phyloP scores from a whole-genome alignment of 2,329 filamentous ascomycete species.

The Alternaria triticina region DNA sequence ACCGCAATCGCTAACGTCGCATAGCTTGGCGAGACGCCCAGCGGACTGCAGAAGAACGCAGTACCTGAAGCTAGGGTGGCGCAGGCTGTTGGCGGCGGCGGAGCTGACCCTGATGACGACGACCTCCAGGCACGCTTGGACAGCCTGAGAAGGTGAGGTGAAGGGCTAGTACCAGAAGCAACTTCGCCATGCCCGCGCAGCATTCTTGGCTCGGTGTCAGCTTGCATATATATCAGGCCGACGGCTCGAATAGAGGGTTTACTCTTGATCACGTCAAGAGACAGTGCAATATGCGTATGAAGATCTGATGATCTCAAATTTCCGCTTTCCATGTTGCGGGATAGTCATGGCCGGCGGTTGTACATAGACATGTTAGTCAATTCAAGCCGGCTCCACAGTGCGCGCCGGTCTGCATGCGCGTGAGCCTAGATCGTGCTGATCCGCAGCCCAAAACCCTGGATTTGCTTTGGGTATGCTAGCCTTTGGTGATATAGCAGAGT shows the following conservation, averaged over 20 bases:
- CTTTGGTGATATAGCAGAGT: not conserved
- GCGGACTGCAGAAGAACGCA: slow-evolving; percentile 75
- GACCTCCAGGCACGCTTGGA: slow-evolving; percentile 93
- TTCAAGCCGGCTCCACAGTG: slow-evolving; percentile 16
- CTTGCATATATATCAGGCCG: not conserved
- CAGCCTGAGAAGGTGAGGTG: slow-evolving; percentile 69
- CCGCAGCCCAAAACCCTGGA: slow-evolving; percentile 7
- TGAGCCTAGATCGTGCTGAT: slow-evolving; percentile 14
- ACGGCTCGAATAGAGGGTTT: not conserved
- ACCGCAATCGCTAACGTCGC: slow-evolving; percentile 16
- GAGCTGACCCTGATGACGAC: slow-evolving; percentile 81
- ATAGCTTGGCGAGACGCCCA: slow-evolving; percentile 90
- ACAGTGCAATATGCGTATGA: not conserved
- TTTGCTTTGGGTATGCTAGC: not conserved
- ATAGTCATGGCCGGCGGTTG: not conserved
- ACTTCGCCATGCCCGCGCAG: not conserved
- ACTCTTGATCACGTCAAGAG: not conserved
- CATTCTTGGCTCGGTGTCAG: not conserved
- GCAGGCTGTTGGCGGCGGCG: slow-evolving; percentile 77
- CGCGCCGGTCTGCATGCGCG: slow-evolving; percentile 10
- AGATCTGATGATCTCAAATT: not conserved
- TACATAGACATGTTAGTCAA: slow-evolving; percentile 3
- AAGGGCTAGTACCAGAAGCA: not conserved
- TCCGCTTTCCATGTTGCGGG: not conserved
- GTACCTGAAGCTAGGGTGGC: slow-evolving; percentile 80